These are phyloP conservation scores for Pseudogymnoascus sp. DNA, from an alignment of 2,329 filamentous ascomycete genomes.

Conservation along the genomic window DNA sequence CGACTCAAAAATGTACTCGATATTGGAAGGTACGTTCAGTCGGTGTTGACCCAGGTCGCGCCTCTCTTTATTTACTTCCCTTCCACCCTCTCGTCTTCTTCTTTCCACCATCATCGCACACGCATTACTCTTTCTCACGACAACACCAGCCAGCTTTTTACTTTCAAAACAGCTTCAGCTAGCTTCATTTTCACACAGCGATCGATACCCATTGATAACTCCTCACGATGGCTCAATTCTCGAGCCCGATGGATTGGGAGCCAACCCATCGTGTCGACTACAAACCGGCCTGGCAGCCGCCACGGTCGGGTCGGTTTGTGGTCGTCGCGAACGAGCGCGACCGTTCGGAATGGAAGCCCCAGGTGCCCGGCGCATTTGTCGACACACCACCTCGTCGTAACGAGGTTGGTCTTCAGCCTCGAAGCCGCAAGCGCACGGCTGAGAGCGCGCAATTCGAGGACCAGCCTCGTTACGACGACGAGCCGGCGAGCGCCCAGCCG, in stretches of 20 bases:
- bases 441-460: neutral
- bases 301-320: neutral
- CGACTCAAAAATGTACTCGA: conserved; percentile 1
- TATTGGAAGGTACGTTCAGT: conserved; percentile 2
- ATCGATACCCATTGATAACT: neutral
- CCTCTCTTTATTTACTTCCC: neutral
- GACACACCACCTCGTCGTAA: neutral
- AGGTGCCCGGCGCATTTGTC: neutral
- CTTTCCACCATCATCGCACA: neutral
- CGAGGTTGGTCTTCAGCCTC: neutral
- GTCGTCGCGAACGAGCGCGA: neutral
- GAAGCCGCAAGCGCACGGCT: neutral
- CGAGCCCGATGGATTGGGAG: conserved; percentile 2
- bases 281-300: conserved; percentile 1
- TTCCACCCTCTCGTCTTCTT: neutral
- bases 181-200: neutral
- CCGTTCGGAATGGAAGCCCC: neutral
- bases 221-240: neutral
- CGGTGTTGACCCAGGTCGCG: neutral
- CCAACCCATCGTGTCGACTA: neutral
- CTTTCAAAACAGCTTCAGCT: neutral
- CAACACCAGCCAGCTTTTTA: neutral
- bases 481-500: neutral
- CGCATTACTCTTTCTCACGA: neutral
- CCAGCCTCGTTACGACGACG: neutral